These are phyloP conservation scores for Calonectria crousiana DNA, from an alignment of 2,329 filamentous ascomycete species.

Conservation along the genomic window DNA sequence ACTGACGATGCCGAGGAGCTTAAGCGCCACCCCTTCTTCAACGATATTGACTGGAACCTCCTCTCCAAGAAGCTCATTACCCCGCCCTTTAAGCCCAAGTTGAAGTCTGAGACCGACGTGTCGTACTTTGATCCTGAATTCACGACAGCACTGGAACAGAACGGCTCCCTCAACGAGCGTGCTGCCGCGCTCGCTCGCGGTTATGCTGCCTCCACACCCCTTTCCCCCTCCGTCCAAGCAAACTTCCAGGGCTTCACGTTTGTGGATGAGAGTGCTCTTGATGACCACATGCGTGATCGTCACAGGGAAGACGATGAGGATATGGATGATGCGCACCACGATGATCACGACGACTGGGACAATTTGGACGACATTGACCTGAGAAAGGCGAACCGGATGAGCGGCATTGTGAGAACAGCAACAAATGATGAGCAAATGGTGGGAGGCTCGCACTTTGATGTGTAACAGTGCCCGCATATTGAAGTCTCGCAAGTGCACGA, in stretches of 20 bases:
- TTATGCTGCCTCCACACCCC: slow-evolving; percentile 88
- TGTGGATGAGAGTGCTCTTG: slow-evolving; percentile 96
- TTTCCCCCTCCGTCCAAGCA: slow-evolving; percentile 95
- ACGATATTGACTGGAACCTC: slow-evolving; percentile 91
- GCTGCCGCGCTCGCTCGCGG: slow-evolving; percentile 88
- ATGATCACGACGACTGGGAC: slow-evolving; percentile 68
- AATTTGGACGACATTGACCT: slow-evolving; percentile 67
- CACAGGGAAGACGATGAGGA: slow-evolving; percentile 65
- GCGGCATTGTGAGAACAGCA: slow-evolving; percentile 69
- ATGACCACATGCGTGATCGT: slow-evolving; percentile 79
- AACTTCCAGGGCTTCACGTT: slow-evolving; percentile 99
- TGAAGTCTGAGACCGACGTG: slow-evolving; percentile 95
- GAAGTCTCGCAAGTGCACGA: slow-evolving; percentile 38
- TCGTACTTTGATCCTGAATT: slow-evolving; percentile 99
- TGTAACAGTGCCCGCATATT: slow-evolving; percentile 55
- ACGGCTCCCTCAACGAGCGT: slow-evolving; percentile 89
- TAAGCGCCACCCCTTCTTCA: slow-evolving; percentile 94
- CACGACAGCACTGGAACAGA: slow-evolving; percentile 90
- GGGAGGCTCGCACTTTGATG: slow-evolving; percentile 72
- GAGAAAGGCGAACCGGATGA: slow-evolving; percentile 70
- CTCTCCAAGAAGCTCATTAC: slow-evolving; percentile 91
- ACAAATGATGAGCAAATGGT: slow-evolving; percentile 74
- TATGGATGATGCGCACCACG: slow-evolving; percentile 67
- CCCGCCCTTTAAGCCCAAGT: slow-evolving; percentile 96
- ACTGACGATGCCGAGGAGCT: slow-evolving; percentile 93